Evolutionary conservation across 306 rosid species (phyloP).

Genomic region (Cotoneaster glaucophyllus): DNA sequence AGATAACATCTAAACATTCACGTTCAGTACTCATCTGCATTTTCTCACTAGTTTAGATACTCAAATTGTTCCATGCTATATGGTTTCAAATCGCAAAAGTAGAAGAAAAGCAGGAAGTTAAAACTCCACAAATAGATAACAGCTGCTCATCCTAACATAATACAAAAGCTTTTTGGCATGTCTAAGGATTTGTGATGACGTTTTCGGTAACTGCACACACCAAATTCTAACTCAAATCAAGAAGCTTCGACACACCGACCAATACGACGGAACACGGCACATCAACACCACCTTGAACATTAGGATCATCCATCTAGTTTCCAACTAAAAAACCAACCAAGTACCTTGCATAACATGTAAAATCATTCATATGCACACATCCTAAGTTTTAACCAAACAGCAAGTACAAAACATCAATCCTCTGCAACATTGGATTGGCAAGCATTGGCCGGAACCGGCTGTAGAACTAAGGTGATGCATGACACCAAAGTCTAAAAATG

Average conservation of each 20-base stretch:
- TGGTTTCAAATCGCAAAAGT: not conserved
- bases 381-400: not conserved
- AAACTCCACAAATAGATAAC: not conserved
- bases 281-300: not conserved
- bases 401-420: not conserved
- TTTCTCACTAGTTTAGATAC: not conserved
- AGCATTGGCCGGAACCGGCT: not conserved
- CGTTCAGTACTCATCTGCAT: not conserved
- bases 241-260: not conserved
- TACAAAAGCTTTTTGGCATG: not conserved
- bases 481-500: not conserved
- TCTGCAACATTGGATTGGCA: not conserved
- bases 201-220: not conserved
- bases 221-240: not conserved
- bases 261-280: not conserved
- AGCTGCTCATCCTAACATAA: not conserved
- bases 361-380: not conserved
- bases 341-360: not conserved
- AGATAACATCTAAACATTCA: not conserved
- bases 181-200: not conserved
- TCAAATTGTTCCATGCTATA: not conserved
- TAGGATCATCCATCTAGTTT: not conserved
- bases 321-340: not conserved
- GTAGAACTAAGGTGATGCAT: not conserved
- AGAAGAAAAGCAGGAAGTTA: not conserved